Evolutionary conservation across 257 asterid genomes (phyloP), one percentile per base, ranked within the genome.

Genomic region (Fraxinus anomala): DNA sequence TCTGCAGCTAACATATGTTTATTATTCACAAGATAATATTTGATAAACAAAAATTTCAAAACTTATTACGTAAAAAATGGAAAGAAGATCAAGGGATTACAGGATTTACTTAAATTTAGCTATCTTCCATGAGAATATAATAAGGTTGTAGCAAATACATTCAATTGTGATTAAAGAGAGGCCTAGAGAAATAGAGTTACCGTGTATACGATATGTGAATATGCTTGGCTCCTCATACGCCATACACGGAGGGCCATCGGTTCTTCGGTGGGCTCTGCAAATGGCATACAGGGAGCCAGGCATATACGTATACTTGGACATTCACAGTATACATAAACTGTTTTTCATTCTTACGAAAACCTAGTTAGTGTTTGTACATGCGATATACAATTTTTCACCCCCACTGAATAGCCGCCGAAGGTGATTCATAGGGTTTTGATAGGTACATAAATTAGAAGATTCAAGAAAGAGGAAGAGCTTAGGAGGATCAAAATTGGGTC

Each of bases 211-310:
- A 74, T 12, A 65, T 75, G 85, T 34, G 78, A 49, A 82, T 87
- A 89, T 93, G 98, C 97, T 86, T 92, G 98, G 93, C 96, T 93
- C 98, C 98, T 87, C 92, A 88, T 93, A 91, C 96, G 98, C 98
- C 97, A 93, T 91, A 77, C 86, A 82, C 89, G 83, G 86, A 91
- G 82, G 74, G 83, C 81, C 88, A 84, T 75, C 90, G 89, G 68
- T 42, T 71, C 75, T 73, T 24, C 89, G 87, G 44, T 87, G 88
- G 80, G 85, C 92, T 89, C 82, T 79, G 86, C 88, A 88, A 82
- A 89, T 91, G 98, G 98, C 98, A 93, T 93, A 93, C 95, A 93
- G 98, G 98, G 98, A 92, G 96, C 97, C 98, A 93, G 97, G 96
- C 98, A 91, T 86, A 88, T 82, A 70, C 44, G 39, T 73, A 76